A percentile compares a stretch with the other conserved stretches of the same genome.
These are phyloP conservation scores for Cenococcum geophilum DNA, from an alignment of 495 filamentous ascomycete genomes.

Conservation along the genomic window DNA sequence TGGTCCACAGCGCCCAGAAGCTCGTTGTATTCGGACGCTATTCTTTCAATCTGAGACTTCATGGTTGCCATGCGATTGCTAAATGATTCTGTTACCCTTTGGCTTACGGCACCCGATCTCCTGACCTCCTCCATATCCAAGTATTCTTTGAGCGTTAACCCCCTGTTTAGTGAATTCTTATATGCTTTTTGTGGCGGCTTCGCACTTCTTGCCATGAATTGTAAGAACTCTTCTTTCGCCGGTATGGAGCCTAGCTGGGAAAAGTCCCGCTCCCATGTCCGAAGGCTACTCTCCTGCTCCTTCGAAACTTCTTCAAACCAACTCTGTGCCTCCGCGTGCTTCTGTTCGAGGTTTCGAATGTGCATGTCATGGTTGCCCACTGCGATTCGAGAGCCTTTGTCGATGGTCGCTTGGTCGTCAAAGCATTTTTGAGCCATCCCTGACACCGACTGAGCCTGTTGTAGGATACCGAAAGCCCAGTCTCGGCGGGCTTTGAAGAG, in stretches of 20 bases:
- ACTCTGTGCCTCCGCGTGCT: slow-evolving; percentile 61
- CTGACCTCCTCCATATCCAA: slow-evolving; percentile 61
- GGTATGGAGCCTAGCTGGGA: slow-evolving; percentile 56
- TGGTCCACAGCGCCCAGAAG: slow-evolving; percentile 40
- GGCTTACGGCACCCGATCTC: slow-evolving; percentile 52
- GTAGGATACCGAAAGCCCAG: slow-evolving; percentile 68
- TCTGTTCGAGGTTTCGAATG: slow-evolving; percentile 65
- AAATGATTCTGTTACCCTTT: slow-evolving; percentile 48
- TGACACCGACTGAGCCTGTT: slow-evolving; percentile 56
- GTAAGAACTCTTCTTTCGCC: slow-evolving; percentile 52
- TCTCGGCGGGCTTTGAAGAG: slow-evolving; percentile 65
- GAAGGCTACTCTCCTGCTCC: slow-evolving; percentile 60
- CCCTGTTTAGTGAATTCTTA: slow-evolving; percentile 17
- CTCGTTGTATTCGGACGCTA: slow-evolving; percentile 50
- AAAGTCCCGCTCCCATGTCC: slow-evolving; percentile 63
- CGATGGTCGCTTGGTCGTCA: slow-evolving; percentile 63
- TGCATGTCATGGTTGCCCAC: slow-evolving; percentile 76
- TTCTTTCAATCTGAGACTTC: slow-evolving; percentile 46
- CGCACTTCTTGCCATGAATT: slow-evolving; percentile 38
- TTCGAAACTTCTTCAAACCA: slow-evolving; percentile 66
- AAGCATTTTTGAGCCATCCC: slow-evolving; percentile 49
- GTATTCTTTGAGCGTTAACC: slow-evolving; percentile 60
- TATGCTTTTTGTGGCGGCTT: slow-evolving; percentile 8
- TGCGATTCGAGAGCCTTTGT: slow-evolving; percentile 66
- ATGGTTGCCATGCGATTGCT: slow-evolving; percentile 48